Percentiles rank a stretch among this genome's conserved stretches.
Evolutionary conservation across 2,329 filamentous ascomycete species (phyloP).

Genomic region (Neofusicoccum laricinum): DNA sequence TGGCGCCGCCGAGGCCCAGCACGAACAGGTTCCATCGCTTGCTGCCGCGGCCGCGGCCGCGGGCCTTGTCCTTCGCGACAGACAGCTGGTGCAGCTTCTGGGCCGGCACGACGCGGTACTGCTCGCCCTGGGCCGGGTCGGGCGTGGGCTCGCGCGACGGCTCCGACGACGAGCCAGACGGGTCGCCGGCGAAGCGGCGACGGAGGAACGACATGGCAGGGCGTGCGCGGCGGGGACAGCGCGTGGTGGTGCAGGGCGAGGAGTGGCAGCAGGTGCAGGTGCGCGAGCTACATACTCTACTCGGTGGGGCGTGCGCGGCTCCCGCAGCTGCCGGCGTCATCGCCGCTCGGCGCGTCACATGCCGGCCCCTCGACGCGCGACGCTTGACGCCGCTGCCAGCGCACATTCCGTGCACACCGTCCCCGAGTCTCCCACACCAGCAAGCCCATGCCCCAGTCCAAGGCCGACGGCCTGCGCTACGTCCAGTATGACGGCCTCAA

Average conservation of each 20-base stretch:
- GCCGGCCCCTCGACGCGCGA: neutral
- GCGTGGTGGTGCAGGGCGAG: neutral
- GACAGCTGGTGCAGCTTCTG: conserved; percentile 47
- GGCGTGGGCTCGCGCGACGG: conserved; percentile 40
- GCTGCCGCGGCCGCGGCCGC: conserved; percentile 23
- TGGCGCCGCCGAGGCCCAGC: conserved; percentile 84
- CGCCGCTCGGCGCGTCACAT: too few relatives aligned
- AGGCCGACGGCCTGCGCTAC: conserved; percentile 48
- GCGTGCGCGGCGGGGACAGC: neutral
- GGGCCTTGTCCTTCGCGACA: conserved; percentile 20
- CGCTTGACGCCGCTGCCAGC: neutral
- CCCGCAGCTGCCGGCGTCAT: neutral
- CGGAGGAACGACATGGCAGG: conserved; percentile 36
- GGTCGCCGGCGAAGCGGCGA: conserved; percentile 31
- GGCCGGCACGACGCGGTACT: conserved; percentile 52
- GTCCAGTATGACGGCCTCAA: conserved; percentile 58
- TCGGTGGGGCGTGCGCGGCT: too few relatives aligned
- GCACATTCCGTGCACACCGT: neutral
- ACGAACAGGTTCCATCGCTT: conserved; percentile 79
- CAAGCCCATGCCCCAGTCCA: neutral
- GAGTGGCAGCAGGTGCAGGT: too few relatives aligned
- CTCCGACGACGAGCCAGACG: conserved; percentile 25
- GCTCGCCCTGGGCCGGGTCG: conserved; percentile 42
- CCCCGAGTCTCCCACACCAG: neutral
- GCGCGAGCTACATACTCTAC: too few relatives aligned